Base-by-base conservation (phyloP, 495 filamentous ascomycete genomes). In the Aspergillus coremiiformis region DNA sequence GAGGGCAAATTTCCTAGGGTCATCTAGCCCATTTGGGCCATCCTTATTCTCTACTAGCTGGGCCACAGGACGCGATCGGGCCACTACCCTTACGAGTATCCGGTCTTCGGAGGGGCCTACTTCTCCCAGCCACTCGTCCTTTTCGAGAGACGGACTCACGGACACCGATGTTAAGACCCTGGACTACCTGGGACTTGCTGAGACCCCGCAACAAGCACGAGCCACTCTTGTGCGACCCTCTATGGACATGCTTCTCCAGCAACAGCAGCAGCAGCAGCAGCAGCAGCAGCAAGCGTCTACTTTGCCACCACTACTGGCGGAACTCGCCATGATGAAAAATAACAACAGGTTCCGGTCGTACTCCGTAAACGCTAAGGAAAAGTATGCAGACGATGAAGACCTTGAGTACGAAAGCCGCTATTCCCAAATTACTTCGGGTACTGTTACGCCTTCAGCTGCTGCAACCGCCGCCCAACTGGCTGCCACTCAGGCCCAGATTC, bases 311-410 rank as follows among this genome's bases (percentile, higher is more conserved):
- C 84, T 90, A 57, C 72, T 95, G n/a, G 86, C 86, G 42, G 87
- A 87, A 53, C 72, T 93, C 60, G 82, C 82, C 43, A 81, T 88
- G 59, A 84, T 82, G 55, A 88, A 85, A 66, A 89, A 83, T 53
- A 78, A 86, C 48, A 97, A 86, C 67, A 80, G 93, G 41, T 90
- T 96, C 69, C 83, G 93, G 15, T 98, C 93, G 24, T 97, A 96
- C 66, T 98, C 93, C 19, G 93, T 98, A 43, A 97, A 98, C 67
- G 93, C 94, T 35, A 96, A 94, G 67, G 93, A 96, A 65, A 96
- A 94, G 69, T 97, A 97, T 61, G 93, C 87, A 0, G 84, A 87
- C 61, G 90, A 95, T 51, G 90, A 96, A 54, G 92, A 96, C 21
- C 86, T 94, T 15, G 89, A 90, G 35, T 84, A 89, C 51, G 73